Evolutionary conservation across 257 asterid species (phyloP), one percentile per base, ranked within the genome.

Genomic region (Mentha longifolia): DNA sequence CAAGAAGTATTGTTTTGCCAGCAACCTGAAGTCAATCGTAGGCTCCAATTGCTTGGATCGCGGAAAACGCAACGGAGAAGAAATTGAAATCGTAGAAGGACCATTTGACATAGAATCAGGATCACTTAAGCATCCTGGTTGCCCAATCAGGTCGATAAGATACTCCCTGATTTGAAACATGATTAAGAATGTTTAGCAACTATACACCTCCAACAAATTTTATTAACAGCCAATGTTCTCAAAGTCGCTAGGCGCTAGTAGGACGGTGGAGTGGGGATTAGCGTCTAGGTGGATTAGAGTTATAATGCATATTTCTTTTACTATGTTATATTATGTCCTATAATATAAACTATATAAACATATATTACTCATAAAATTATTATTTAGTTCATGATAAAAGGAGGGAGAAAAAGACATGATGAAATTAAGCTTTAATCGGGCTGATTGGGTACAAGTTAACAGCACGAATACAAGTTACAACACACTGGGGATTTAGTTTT

Each of bases 71-170:
- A 92, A 70, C 19, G 96, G 98, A 41, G 98, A 92, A 77, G 86
- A 81, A 72, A 92, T 85, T 70, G 90, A 79, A 79, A 92, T 89
- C 72, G 95, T 89, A 66, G 90, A 83, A 28, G 95, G 95, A 68
- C 98, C 98, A 77, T 92, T 92, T 74, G 88, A 82, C 87, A 84
- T 77, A 59, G 98, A 92, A 84, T 92, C 95, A 6, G 98, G 98
- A 73, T 85, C 94, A 39, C 80, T 79, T 67, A 92, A 77, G 68
- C 81, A 79, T 71, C 98, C 98, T 63, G 98, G 98, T 69, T 78
- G 80, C 74, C 82, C 88, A 67, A 89, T 70, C 87, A 92, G 82
- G 85, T 92, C 98, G 74, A 92, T 85, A 68, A 89, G 82, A 82
- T 78, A 88, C 77, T 92, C 98, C 95, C 98, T 92, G 94, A 62